phyloP scores from a whole-genome alignment of 768 basidiomycete genomes.

The Boletus speciosus region DNA sequence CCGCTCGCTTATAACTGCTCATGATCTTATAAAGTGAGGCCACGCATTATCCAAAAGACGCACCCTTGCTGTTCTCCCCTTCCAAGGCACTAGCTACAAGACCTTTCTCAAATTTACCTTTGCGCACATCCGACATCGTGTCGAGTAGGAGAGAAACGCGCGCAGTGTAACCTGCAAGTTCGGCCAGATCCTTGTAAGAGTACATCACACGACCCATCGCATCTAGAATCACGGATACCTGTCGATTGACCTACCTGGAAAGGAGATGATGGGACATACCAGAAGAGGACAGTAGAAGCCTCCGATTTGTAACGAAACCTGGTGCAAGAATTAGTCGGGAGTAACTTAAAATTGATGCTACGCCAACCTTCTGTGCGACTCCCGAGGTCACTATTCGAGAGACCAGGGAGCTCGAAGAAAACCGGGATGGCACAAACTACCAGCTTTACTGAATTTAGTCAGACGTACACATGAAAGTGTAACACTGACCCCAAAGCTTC shows the following conservation, averaged over 20 bases:
- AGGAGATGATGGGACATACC: slow-evolving; percentile 38
- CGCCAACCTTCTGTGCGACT: slow-evolving; percentile 79
- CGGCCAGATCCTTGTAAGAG: slow-evolving; percentile 94
- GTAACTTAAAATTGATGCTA: neutral
- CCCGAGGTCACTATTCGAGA: slow-evolving; percentile 66
- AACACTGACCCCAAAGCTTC: slow-evolving; percentile 80
- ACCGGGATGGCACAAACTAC: slow-evolving; percentile 91
- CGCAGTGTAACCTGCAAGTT: slow-evolving; percentile 93
- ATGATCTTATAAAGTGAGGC: neutral
- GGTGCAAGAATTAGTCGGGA: neutral
- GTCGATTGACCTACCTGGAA: neutral
- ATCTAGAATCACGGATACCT: slow-evolving; percentile 44
- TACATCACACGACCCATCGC: slow-evolving; percentile 97
- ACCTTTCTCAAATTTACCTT: slow-evolving; percentile 85
- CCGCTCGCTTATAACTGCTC: slow-evolving; percentile 70
- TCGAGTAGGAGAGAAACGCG: slow-evolving; percentile 86
- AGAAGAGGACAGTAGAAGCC: slow-evolving; percentile 83
- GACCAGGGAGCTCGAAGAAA: slow-evolving; percentile 83
- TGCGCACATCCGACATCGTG: slow-evolving; percentile 82
- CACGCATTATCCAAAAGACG: slow-evolving; percentile 23
- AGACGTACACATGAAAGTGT: neutral
- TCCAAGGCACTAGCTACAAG: slow-evolving; percentile 71
- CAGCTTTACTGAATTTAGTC: slow-evolving; percentile 43
- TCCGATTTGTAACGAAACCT: slow-evolving; percentile 97
- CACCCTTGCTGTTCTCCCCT: slow-evolving; percentile 75